Percentiles rank a stretch among this genome's conserved stretches.
phyloP scores from a whole-genome alignment of 257 asterid genomes.

The Solanum medicagineum region DNA sequence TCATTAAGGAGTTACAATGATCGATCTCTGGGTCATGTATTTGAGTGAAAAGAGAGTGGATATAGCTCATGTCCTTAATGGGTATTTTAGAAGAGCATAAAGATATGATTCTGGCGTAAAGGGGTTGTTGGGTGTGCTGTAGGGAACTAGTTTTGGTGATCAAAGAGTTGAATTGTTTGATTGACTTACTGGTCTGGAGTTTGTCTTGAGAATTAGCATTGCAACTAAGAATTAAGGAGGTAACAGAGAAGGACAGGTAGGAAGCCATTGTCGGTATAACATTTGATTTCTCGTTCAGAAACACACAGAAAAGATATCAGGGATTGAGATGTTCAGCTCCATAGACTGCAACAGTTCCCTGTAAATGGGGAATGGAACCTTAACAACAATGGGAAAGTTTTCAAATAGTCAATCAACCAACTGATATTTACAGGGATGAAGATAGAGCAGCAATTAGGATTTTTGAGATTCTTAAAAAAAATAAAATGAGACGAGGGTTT shows the following conservation, averaged over 20 bases:
- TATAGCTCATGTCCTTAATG: conserved; percentile 12
- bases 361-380: no score
- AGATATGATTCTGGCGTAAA: conserved; percentile 18
- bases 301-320: background rate
- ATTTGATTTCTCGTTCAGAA: background rate
- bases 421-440: background rate
- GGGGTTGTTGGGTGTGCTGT: conserved; percentile 12
- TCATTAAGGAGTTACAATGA: conserved; percentile 11
- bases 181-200: conserved; percentile 21
- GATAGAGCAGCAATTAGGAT: no score
- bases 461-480: no score
- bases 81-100: conserved; percentile 15
- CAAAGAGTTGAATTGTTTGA: conserved; percentile 14
- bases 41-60: conserved; percentile 13
- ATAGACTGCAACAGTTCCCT: background rate
- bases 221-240: background rate
- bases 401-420: background rate
- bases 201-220: background rate
- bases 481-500: no score
- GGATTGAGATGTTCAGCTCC: background rate
- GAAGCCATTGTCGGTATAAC: background rate
- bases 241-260: background rate
- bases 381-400: no score
- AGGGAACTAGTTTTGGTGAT: conserved; percentile 16
- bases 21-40: conserved; percentile 4